phyloP scores from a whole-genome alignment of 257 asterid species.

The Nicotiana attenuata region DNA sequence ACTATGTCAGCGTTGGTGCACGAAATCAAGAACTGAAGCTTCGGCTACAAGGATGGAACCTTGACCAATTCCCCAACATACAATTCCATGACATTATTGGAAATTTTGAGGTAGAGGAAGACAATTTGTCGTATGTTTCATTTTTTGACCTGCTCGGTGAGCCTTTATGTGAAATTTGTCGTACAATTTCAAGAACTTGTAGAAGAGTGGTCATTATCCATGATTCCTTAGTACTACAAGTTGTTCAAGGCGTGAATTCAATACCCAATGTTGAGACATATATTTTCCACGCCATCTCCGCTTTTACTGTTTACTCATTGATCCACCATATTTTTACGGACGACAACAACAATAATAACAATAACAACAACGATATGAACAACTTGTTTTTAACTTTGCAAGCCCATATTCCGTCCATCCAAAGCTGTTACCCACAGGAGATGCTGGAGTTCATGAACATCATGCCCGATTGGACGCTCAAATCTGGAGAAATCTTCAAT shows the following conservation, averaged over 20 bases:
- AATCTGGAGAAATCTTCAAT: slow-evolving; percentile 1
- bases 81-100: no score
- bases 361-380: no score
- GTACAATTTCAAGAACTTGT: no score
- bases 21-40: no score
- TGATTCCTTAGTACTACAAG: not conserved
- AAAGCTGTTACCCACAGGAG: not conserved
- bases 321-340: not conserved
- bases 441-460: not conserved
- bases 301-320: not conserved
- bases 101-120: no score
- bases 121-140: no score
- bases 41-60: no score
- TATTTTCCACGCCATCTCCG: not conserved
- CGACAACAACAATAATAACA: no score
- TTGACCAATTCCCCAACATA: no score
- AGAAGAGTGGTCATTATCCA: not conserved
- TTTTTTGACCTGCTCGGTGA: no score
- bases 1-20: not conserved
- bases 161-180: no score
- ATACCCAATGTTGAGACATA: not conserved
- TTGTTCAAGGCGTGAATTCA: not conserved
- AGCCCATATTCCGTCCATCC: not conserved
- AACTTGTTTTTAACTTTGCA: not conserved
- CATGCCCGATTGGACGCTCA: not conserved